Conservation (phyloP, 495 filamentous ascomycete species). For the Penicillium argentinense region DNA sequence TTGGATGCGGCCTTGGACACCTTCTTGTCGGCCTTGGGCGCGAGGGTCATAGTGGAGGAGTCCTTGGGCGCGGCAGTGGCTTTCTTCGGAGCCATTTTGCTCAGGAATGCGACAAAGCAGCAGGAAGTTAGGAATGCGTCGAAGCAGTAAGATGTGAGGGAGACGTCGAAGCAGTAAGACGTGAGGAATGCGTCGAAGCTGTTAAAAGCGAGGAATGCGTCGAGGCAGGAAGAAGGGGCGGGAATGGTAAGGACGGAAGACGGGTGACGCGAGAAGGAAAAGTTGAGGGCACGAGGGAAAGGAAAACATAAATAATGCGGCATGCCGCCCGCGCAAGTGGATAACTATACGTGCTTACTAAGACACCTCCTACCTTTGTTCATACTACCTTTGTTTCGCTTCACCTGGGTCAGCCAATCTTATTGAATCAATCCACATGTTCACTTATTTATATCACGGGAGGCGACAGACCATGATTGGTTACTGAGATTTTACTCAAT, state of each 20-base stretch:
- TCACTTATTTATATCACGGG: too few species aligned
- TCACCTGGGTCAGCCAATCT: too few species aligned
- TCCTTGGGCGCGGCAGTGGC: conserved; percentile 16
- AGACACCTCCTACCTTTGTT: too few species aligned
- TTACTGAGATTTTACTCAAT: too few species aligned
- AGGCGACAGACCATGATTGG: too few species aligned
- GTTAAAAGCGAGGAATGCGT: conserved; percentile 13
- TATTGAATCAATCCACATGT: too few species aligned
- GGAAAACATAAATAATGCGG: conserved; percentile 20
- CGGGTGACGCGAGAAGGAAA: conserved; percentile 13
- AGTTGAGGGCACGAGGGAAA: conserved; percentile 8
- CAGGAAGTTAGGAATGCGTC: not conserved
- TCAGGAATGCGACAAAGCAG: conserved; percentile 10
- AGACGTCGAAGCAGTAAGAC: not conserved
- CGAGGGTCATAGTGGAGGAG: conserved; percentile 1
- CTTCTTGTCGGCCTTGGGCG: conserved; percentile 18
- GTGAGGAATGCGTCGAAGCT: conserved; percentile 15
- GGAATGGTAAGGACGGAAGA: too few species aligned
- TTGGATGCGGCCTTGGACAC: conserved; percentile 1
- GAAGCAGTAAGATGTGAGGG: conserved; percentile 5
- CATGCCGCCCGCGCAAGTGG: conserved; percentile 22
- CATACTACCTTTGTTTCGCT: too few species aligned
- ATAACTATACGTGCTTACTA: too few species aligned
- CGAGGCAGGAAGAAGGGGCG: conserved; percentile 7
- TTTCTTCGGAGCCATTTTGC: conserved; percentile 40